A percentile compares a stretch with the other conserved stretches of the same genome.
These are phyloP conservation scores for Agroathelia rolfsii DNA, from an alignment of 1,284 basidiomycete species.

Conservation along the genomic window DNA sequence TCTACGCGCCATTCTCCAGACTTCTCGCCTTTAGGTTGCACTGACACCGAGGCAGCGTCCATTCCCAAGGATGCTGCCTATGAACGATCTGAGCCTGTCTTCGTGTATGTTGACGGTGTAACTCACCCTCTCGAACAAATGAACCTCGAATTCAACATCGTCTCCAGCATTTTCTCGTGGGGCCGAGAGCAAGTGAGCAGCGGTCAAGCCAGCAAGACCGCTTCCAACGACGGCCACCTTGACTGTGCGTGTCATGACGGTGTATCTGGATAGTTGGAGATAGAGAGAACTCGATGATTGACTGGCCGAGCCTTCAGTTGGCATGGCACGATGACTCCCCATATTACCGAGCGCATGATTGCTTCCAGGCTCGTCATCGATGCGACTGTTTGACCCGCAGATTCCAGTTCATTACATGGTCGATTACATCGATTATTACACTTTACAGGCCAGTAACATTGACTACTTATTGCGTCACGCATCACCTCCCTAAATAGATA, in stretches of 20 bases:
- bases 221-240: constrained; percentile 62
- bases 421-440: no score
- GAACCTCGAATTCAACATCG: constrained; percentile 48
- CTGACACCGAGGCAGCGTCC: constrained; percentile 44
- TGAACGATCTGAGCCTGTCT: constrained; percentile 6
- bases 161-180: constrained; percentile 15
- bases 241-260: constrained; percentile 28
- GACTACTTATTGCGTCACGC: no score
- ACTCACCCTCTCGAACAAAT: constrained; percentile 64
- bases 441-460: no score
- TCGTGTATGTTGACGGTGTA: constrained; percentile 3
- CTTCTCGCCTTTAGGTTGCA: constrained; percentile 20
- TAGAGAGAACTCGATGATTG: neutral
- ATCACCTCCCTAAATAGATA: no score
- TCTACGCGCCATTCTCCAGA: constrained; percentile 44
- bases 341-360: no score
- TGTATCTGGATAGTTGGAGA: neutral
- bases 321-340: no score
- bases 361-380: no score
- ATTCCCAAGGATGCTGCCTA: constrained; percentile 43
- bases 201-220: constrained; percentile 62
- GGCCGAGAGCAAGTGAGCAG: constrained; percentile 47
- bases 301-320: constrained; percentile 1
- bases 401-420: no score
- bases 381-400: no score